These are phyloP conservation scores for Dictyostelium citrinum DNA, from an alignment of 78 protist genomes.

Conservation along the genomic window DNA sequence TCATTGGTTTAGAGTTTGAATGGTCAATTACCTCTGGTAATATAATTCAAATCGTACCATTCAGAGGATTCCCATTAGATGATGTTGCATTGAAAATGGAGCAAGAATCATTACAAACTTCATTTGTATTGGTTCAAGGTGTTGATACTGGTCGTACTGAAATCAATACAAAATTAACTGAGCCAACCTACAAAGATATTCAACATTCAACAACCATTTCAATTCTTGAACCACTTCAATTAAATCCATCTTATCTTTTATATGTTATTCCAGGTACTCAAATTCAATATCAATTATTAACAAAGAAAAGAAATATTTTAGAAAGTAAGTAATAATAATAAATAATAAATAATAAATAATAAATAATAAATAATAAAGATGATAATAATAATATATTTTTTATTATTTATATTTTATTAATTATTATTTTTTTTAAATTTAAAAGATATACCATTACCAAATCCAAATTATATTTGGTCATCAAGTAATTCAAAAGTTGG, in stretches of 20 bases:
- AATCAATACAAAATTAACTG: constrained; percentile 42
- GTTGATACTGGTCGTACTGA: constrained; percentile 76
- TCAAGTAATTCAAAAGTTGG: constrained; percentile 64
- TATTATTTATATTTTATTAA: background rate
- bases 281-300: constrained; percentile 62
- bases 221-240: constrained; percentile 77
- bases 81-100: constrained; percentile 46
- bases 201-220: constrained; percentile 55
- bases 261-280: constrained; percentile 76
- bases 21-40: constrained; percentile 60
- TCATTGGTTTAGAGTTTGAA: constrained; percentile 78
- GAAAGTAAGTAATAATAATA: constrained; percentile 42
- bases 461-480: constrained; percentile 73
- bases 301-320: constrained; percentile 45
- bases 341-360: too few species aligned
- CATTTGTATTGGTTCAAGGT: constrained; percentile 75
- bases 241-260: constrained; percentile 55
- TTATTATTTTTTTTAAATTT: background rate
- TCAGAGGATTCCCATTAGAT: constrained; percentile 46
- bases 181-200: background rate
- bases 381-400: background rate
- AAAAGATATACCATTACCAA: constrained; percentile 46
- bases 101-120: constrained; percentile 49
- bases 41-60: constrained; percentile 72
- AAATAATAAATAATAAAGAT: background rate